These are phyloP conservation scores for Rhododendron vialii DNA, from an alignment of 148 eudicot genomes.

Conservation along the genomic window DNA sequence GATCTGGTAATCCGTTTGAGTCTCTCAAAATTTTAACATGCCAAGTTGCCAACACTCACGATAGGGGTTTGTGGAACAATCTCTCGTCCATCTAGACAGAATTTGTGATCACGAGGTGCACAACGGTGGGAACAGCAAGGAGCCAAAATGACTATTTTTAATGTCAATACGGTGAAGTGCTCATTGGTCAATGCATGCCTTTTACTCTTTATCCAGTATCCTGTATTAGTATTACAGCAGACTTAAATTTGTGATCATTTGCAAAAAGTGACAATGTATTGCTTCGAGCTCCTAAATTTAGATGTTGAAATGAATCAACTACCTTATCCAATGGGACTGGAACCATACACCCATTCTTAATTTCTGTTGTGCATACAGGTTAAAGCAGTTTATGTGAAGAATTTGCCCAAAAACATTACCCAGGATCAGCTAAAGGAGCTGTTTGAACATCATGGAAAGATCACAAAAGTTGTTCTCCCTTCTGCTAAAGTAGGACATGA, in stretches of 20 bases:
- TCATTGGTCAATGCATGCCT: not conserved
- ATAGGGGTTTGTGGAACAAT: not conserved
- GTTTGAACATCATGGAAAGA: conserved; percentile 81
- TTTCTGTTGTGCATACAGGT: conserved; percentile 42
- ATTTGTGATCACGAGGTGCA: not conserved
- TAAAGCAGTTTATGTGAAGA: conserved; percentile 87
- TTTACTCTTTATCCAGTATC: not conserved
- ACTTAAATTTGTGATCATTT: not conserved
- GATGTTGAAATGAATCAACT: not conserved
- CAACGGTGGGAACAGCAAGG: not conserved
- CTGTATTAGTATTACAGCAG: not conserved
- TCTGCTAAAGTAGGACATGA: conserved; percentile 95
- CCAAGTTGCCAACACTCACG: not conserved
- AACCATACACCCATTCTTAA: not conserved
- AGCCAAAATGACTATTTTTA: not conserved
- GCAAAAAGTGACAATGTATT: not conserved
- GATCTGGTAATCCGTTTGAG: not conserved
- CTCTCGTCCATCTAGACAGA: not conserved
- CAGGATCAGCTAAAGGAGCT: conserved; percentile 63
- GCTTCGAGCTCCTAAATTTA: not conserved
- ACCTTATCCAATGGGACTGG: not conserved
- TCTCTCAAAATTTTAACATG: not conserved
- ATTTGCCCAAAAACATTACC: conserved; percentile 71
- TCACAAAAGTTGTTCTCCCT: conserved; percentile 77
- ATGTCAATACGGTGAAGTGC: not conserved